phyloP scores from a whole-genome alignment of 139 green algal species.

The Penium margaritaceum region DNA sequence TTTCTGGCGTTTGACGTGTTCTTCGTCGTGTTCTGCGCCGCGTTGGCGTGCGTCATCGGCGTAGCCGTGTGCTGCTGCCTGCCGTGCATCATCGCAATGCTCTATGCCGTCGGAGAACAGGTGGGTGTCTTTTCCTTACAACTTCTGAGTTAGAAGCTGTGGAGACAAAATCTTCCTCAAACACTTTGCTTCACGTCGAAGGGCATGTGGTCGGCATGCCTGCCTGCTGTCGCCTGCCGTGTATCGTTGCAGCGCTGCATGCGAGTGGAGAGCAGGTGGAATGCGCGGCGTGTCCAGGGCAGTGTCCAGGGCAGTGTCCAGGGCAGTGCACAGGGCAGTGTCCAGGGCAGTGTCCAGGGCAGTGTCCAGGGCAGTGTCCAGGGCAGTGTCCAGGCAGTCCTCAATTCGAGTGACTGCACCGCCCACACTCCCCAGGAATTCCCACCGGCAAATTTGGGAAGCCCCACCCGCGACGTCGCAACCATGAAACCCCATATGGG shows the following conservation, averaged over 20 bases:
- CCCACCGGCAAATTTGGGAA: too few relatives aligned
- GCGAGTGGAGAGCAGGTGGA: constrained; percentile 31
- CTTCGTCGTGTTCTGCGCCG: constrained; percentile 43
- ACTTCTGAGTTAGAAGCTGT: background rate
- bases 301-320: too few relatives aligned
- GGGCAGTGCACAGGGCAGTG: too few relatives aligned
- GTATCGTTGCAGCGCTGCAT: constrained; percentile 39
- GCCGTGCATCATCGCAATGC: constrained; percentile 44
- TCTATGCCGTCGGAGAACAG: constrained; percentile 37
- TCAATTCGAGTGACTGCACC: too few relatives aligned
- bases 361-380: too few relatives aligned
- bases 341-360: too few relatives aligned
- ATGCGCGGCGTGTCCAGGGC: too few relatives aligned
- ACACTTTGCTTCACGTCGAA: too few relatives aligned
- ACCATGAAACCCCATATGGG: too few relatives aligned
- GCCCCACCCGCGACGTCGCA: too few relatives aligned
- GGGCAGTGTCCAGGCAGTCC: too few relatives aligned
- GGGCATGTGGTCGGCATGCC: constrained; percentile 44
- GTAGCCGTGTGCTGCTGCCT: constrained; percentile 48
- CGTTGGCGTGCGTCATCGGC: constrained; percentile 40
- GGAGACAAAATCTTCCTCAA: background rate
- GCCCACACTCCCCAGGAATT: too few relatives aligned
- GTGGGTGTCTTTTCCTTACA: constrained; percentile 1
- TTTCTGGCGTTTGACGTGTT: constrained; percentile 46
- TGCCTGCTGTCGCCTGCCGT: constrained; percentile 47